phyloP scores from a whole-genome alignment of 352 stramenopile genomes.

The Globisporangium nunn region DNA sequence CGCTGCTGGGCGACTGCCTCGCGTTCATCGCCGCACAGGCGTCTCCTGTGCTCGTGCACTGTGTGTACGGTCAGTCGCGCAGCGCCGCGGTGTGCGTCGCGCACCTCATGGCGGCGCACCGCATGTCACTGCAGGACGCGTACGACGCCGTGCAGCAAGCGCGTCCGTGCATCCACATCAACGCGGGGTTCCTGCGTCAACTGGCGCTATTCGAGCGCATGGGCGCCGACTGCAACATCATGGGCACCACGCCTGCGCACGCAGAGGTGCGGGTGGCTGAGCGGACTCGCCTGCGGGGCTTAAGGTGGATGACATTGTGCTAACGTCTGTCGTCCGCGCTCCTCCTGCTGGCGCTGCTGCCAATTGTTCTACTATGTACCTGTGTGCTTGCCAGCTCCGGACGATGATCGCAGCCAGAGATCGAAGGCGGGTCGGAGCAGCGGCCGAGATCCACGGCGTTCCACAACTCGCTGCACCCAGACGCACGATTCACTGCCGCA shows the following conservation, averaged over 20 bases:
- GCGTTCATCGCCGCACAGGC: conserved; percentile 11
- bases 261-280: conserved; percentile 21
- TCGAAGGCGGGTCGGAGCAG: conserved; percentile 20
- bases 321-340: background rate
- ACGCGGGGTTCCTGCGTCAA: conserved; percentile 62
- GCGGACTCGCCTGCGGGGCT: too few relatives aligned
- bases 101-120: conserved; percentile 52
- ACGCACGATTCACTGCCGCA: conserved; percentile 35
- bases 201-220: conserved; percentile 67
- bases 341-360: background rate
- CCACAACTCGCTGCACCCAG: conserved; percentile 17
- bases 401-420: conserved; percentile 34
- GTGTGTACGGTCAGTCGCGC: conserved; percentile 73
- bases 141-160: conserved; percentile 55
- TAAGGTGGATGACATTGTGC: background rate
- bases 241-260: conserved; percentile 44
- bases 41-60: conserved; percentile 51
- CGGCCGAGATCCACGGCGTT: conserved; percentile 17
- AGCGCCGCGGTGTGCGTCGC: conserved; percentile 69
- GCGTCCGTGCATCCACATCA: conserved; percentile 74
- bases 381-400: conserved; percentile 23
- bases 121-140: conserved; percentile 30
- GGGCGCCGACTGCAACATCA: conserved; percentile 27
- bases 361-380: background rate
- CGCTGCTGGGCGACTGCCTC: conserved; percentile 47